Base-by-base conservation (phyloP, 1,284 basidiomycete genomes). In the Cystobasidium slooffiae region DNA sequence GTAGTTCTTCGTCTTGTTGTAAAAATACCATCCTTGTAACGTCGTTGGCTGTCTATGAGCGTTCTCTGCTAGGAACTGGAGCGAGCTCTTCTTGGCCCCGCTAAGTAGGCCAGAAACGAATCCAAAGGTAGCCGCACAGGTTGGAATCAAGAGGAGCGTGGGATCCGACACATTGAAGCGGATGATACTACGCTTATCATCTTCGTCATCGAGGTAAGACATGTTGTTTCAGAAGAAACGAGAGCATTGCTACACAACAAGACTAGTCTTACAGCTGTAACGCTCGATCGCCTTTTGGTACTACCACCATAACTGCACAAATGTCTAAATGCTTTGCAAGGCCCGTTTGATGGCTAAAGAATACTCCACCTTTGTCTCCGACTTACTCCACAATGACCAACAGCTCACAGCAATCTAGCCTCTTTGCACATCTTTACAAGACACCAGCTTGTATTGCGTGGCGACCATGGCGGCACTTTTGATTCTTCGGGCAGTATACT, bases 1-100 rank as follows among this genome's bases (percentile, higher is more conserved):
- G 84, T 93, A 93, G 84, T 94, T 94, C 83, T 93, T 94, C 52
- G 91, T 93, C 85, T 93, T 93, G 82, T 92, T 90, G 87, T 93
- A 94, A 79, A 92, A 90, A 81, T 93, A 94, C 92, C 92, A 94
- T 78, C 92, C 92, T 77, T 89, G 87, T 72, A 92, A 86, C 41
- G 92, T 94, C 79, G 84, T 89, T 41, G 92, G 92, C 67, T 90
- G 85, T 68, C 91, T 85, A 82, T 94, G 92, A 47, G 88, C 82
- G 79, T 87, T 87, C 79, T 87, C 86, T 18, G 86, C 86, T 58
- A 87, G 83, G 80, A 85, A 87, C 64, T 84, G 85, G 76, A 86
- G 81, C 10, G 83, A 82, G 8, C 84, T 84, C 67, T 80, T 79
- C 51, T 89, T 86, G 9, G 75, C 76, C 16, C 72, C 47, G 16